phyloP scores from a whole-genome alignment of 2,329 filamentous ascomycete genomes.

The Claviceps paspali region DNA sequence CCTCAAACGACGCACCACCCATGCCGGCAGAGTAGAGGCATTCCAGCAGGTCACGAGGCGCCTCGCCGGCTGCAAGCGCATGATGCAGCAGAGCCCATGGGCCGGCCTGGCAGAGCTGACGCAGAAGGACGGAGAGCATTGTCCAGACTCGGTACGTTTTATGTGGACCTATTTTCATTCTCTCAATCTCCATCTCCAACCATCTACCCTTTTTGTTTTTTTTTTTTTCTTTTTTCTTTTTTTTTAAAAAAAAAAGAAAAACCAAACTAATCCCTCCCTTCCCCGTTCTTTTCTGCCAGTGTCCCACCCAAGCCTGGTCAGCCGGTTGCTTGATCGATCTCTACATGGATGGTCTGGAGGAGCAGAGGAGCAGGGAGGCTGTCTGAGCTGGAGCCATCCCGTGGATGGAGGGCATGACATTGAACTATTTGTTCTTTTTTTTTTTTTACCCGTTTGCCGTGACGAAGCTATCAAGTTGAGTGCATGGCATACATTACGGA shows the following conservation, averaged over 20 bases:
- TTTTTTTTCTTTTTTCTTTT: background rate
- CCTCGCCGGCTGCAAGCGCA: slow-evolving; percentile 69
- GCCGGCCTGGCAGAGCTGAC: slow-evolving; percentile 86
- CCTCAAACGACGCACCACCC: slow-evolving; percentile 45
- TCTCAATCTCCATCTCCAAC: no score
- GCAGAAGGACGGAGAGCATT: slow-evolving; percentile 73
- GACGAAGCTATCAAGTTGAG: no score
- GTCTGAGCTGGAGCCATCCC: no score
- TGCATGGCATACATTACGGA: no score
- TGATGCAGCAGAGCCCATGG: slow-evolving; percentile 70
- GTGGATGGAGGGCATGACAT: no score
- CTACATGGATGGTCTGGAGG: slow-evolving; percentile 73
- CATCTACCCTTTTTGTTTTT: background rate
- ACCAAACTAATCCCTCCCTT: background rate
- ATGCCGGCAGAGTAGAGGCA: slow-evolving; percentile 61
- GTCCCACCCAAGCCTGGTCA: slow-evolving; percentile 92
- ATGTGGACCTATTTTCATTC: no score
- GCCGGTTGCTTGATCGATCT: slow-evolving; percentile 87
- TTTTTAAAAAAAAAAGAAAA: background rate
- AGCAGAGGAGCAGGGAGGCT: slow-evolving; percentile 22
- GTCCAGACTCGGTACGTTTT: slow-evolving; percentile 60
- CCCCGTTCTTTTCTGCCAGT: slow-evolving; percentile 35
- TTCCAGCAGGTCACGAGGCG: slow-evolving; percentile 89
- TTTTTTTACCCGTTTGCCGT: no score
- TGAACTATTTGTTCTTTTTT: no score